Percentiles rank a stretch among this genome's conserved stretches.
Conservation (phyloP, 768 basidiomycete genomes). For the Termitomyces sp. region DNA sequence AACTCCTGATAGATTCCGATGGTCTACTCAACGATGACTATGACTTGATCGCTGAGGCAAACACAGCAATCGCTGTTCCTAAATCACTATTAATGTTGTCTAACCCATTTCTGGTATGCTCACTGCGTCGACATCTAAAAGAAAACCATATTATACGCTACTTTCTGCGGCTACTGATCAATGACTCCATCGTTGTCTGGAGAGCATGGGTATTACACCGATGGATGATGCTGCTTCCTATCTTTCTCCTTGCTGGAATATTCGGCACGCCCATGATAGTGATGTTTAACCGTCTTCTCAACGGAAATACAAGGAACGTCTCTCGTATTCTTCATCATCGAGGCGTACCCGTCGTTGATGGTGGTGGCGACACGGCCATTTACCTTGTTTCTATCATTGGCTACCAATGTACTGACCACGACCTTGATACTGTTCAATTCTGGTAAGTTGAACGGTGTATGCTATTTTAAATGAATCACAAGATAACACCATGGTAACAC, state of each 20-base stretch:
- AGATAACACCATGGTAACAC: neutral
- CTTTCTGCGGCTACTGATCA: neutral
- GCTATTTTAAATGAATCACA: neutral
- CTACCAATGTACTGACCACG: neutral
- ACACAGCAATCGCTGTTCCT: neutral
- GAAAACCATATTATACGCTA: neutral
- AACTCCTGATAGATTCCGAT: neutral
- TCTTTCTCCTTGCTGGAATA: neutral
- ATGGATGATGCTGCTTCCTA: neutral
- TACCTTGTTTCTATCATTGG: neutral
- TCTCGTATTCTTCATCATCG: neutral
- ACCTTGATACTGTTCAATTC: neutral
- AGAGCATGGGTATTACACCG: neutral
- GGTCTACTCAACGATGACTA: neutral
- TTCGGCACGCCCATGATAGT: neutral
- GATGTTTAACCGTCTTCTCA: neutral
- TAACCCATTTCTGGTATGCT: neutral
- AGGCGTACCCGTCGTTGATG: neutral
- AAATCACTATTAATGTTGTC: neutral
- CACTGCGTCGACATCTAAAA: neutral
- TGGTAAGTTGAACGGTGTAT: neutral
- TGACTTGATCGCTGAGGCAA: neutral
- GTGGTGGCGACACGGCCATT: neutral
- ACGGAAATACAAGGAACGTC: neutral
- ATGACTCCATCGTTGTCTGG: neutral